Evolutionary conservation across 2,329 filamentous ascomycete species (phyloP).

Genomic region (Aspergillus tanneri): DNA sequence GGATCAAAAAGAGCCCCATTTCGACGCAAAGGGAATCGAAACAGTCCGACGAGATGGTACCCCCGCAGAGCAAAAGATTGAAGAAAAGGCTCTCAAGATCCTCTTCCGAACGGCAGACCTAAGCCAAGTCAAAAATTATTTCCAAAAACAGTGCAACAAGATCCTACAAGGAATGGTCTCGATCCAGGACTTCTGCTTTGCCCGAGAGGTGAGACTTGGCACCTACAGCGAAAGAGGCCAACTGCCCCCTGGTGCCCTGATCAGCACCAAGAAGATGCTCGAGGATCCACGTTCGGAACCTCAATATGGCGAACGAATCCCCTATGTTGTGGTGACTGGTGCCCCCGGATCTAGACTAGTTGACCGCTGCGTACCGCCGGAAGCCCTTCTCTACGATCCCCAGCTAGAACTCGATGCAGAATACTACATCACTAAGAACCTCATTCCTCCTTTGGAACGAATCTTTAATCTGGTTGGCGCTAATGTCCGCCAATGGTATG

Average conservation of each 20-base stretch:
- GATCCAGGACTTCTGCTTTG: slow-evolving; percentile 94
- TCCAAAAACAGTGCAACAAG: slow-evolving; percentile 84
- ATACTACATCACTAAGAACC: slow-evolving; percentile 94
- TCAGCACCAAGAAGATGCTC: slow-evolving; percentile 83
- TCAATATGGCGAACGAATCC: slow-evolving; percentile 91
- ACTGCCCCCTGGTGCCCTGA: slow-evolving; percentile 81
- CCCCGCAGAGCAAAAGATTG: slow-evolving; percentile 92
- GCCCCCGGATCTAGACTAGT: slow-evolving; percentile 81
- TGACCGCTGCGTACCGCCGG: slow-evolving; percentile 86
- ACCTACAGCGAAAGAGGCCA: slow-evolving; percentile 79
- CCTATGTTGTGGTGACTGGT: slow-evolving; percentile 89
- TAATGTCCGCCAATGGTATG: slow-evolving; percentile 87
- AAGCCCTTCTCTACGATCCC: slow-evolving; percentile 73
- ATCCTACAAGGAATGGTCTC: slow-evolving; percentile 87
- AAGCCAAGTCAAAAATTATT: slow-evolving; percentile 83
- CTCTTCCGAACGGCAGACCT: slow-evolving; percentile 89
- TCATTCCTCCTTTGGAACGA: slow-evolving; percentile 90
- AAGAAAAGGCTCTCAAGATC: slow-evolving; percentile 84
- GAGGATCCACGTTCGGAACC: slow-evolving; percentile 83
- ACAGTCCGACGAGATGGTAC: slow-evolving; percentile 94
- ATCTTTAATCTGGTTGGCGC: slow-evolving; percentile 97
- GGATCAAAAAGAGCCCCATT: slow-evolving; percentile 75
- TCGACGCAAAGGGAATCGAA: slow-evolving; percentile 98
- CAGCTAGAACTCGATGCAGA: slow-evolving; percentile 83
- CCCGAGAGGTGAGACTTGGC: slow-evolving; percentile 84